phyloP scores from a whole-genome alignment of 139 green algal species.

The Volvox africanus region DNA sequence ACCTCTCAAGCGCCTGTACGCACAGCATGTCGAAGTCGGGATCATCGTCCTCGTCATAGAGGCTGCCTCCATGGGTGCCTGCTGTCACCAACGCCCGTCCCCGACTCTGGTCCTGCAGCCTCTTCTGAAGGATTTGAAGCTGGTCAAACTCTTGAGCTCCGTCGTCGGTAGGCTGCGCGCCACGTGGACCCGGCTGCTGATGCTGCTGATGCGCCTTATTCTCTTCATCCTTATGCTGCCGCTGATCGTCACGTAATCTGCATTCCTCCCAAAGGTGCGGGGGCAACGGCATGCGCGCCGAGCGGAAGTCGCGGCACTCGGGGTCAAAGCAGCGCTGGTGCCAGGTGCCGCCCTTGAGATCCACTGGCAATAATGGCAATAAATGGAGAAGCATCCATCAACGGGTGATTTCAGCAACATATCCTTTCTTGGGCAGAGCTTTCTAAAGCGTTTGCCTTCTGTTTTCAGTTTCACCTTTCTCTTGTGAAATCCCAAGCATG shows the following conservation, averaged over 20 bases:
- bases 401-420: no score
- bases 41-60: background rate
- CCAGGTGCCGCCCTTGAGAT: slow-evolving; percentile 60
- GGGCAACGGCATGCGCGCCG: slow-evolving; percentile 32
- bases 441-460: no score
- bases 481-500: no score
- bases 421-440: no score
- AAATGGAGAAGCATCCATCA: no score
- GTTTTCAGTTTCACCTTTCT: no score
- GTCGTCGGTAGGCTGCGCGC: no score
- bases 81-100: no score
- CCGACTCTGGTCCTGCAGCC: no score
- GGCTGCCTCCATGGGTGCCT: background rate
- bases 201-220: background rate
- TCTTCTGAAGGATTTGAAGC: no score
- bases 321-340: slow-evolving; percentile 67
- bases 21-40: slow-evolving; percentile 22
- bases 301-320: slow-evolving; percentile 39
- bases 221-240: background rate
- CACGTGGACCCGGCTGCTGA: background rate
- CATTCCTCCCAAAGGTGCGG: background rate
- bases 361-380: slow-evolving; percentile 19
- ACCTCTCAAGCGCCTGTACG: slow-evolving; percentile 12
- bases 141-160: no score
- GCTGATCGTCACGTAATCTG: background rate